phyloP scores from a whole-genome alignment of 805 yeast genomes.

The Starmerella stigmatis region DNA sequence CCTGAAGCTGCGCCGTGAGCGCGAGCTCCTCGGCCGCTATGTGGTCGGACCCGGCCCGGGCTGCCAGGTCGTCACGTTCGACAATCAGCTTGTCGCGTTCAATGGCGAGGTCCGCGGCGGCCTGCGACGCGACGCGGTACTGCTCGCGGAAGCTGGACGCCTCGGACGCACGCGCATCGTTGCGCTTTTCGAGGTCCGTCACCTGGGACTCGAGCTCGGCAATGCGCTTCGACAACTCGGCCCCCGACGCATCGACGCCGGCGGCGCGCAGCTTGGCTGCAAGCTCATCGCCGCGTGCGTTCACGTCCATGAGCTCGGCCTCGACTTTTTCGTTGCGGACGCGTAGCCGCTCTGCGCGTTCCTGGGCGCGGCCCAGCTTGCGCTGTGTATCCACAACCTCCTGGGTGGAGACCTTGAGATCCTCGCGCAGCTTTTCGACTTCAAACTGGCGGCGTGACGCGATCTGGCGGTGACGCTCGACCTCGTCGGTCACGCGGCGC shows the following conservation, averaged over 20 bases:
- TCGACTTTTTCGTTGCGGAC: slow-evolving; percentile 21
- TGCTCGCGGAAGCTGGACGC: slow-evolving; percentile 37
- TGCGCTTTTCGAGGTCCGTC: neutral
- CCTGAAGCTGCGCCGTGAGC: slow-evolving; percentile 27
- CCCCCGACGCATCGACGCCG: neutral
- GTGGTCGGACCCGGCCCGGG: slow-evolving; percentile 34
- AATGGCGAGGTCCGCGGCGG: slow-evolving; percentile 28
- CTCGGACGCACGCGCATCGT: neutral
- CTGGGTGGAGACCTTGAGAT: slow-evolving; percentile 37
- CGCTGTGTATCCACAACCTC: slow-evolving; percentile 37
- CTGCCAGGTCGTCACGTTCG: slow-evolving; percentile 38
- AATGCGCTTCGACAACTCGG: neutral
- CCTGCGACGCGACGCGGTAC: slow-evolving; percentile 23
- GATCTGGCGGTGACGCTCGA: slow-evolving; percentile 37
- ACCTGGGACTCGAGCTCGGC: slow-evolving; percentile 4
- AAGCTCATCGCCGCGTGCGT: slow-evolving; percentile 19
- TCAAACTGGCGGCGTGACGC: slow-evolving; percentile 36
- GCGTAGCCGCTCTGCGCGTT: slow-evolving; percentile 24
- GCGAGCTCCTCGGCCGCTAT: slow-evolving; percentile 22
- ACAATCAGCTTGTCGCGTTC: slow-evolving; percentile 8
- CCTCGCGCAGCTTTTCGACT: slow-evolving; percentile 35
- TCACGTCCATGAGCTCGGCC: slow-evolving; percentile 20
- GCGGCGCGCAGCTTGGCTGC: slow-evolving; percentile 31
- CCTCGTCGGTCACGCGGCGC: slow-evolving; percentile 37
- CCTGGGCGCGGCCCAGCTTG: slow-evolving; percentile 22